Evolutionary conservation across 345 rosid species (phyloP).

Genomic region (Arabidopsis thaliana): DNA sequence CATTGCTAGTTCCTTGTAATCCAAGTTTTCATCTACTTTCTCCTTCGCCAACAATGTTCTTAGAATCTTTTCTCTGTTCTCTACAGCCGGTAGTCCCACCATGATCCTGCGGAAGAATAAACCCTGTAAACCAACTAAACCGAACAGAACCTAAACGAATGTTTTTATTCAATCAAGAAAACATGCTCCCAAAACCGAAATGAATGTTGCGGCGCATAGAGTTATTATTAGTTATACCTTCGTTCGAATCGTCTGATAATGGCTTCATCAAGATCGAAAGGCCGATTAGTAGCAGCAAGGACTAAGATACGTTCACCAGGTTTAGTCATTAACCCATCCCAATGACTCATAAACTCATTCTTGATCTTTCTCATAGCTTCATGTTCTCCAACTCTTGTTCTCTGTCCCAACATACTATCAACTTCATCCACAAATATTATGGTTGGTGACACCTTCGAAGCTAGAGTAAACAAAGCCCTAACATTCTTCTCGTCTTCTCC

Average conservation of each 20-base stretch:
- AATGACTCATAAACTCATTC: slow-evolving; percentile 89
- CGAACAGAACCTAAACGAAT: not conserved
- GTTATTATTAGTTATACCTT: slow-evolving; percentile 50
- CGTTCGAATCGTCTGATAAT: slow-evolving; percentile 92
- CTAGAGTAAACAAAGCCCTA: slow-evolving; percentile 87
- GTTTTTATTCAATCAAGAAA: not conserved
- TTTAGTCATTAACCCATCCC: slow-evolving; percentile 90
- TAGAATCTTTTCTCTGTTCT: slow-evolving; percentile 77
- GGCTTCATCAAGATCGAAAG: slow-evolving; percentile 96
- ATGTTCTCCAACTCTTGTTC: slow-evolving; percentile 91
- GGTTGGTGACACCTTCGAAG: slow-evolving; percentile 90
- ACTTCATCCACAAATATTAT: slow-evolving; percentile 96
- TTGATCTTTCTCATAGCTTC: slow-evolving; percentile 90
- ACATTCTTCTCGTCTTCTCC: slow-evolving; percentile 99
- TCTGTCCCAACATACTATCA: slow-evolving; percentile 97
- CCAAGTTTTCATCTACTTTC: slow-evolving; percentile 62
- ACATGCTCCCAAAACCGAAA: not conserved
- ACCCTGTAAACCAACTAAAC: not conserved
- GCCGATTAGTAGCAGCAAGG: slow-evolving; percentile 96
- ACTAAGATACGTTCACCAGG: slow-evolving; percentile 84
- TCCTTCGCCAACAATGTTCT: slow-evolving; percentile 73
- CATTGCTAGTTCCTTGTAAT: slow-evolving; percentile 72
- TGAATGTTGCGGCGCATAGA: no score
- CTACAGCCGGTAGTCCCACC: slow-evolving; percentile 77
- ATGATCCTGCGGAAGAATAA: slow-evolving; percentile 54